Evolutionary conservation across 306 rosid species (phyloP).

Genomic region (Casuarina cunninghamiana): DNA sequence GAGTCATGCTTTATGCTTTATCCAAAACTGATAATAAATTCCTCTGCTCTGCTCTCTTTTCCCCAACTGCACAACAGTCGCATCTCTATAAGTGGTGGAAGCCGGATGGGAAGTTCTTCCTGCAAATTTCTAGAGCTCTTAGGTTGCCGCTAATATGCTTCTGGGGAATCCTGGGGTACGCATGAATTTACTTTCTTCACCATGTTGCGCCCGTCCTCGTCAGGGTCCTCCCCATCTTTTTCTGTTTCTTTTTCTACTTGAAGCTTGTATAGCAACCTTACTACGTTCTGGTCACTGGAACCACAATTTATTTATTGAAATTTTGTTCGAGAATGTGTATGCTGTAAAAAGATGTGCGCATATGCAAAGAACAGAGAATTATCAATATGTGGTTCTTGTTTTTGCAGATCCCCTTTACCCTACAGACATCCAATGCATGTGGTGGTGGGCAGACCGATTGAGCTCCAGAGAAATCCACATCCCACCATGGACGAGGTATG

Average conservation of each 20-base stretch:
- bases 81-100: slow-evolving; percentile 86
- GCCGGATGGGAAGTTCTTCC: slow-evolving; percentile 66
- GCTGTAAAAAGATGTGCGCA: not conserved
- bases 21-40: slow-evolving; percentile 16
- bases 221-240: slow-evolving; percentile 4
- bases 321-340: not conserved
- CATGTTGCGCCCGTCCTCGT: not conserved
- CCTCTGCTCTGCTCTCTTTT: slow-evolving; percentile 13
- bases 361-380: not conserved
- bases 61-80: slow-evolving; percentile 50
- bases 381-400: not conserved
- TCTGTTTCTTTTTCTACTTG: not conserved
- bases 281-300: no score
- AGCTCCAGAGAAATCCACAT: slow-evolving; percentile 61
- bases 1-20: slow-evolving; percentile 3
- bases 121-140: slow-evolving; percentile 64
- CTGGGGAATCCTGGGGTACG: slow-evolving; percentile 92
- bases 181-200: not conserved
- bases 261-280: no score
- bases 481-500: slow-evolving; percentile 65
- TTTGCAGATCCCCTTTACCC: slow-evolving; percentile 78
- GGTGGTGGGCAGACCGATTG: slow-evolving; percentile 85
- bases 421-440: slow-evolving; percentile 68
- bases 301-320: not conserved
- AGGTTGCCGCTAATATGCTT: slow-evolving; percentile 76